phyloP scores from a whole-genome alignment of 352 stramenopile genomes.

The Phytophthora vignae region DNA sequence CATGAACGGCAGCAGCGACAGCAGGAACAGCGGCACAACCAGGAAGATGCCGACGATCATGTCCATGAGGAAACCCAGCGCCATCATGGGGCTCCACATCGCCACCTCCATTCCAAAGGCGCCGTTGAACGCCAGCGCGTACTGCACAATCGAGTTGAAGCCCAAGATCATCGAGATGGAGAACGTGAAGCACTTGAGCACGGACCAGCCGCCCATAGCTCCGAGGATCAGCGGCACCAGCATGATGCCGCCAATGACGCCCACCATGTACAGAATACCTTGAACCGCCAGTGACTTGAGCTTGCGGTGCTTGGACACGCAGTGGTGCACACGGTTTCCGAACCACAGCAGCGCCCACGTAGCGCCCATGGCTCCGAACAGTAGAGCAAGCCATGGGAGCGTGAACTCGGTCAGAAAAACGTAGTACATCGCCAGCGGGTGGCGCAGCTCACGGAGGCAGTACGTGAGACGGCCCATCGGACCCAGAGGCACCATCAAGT shows the following conservation, averaged over 20 bases:
- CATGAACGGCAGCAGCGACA: constrained; percentile 89
- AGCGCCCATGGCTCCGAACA: constrained; percentile 59
- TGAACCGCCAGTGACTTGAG: constrained; percentile 61
- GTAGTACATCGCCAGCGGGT: constrained; percentile 85
- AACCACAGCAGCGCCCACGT: constrained; percentile 67
- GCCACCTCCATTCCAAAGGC: constrained; percentile 67
- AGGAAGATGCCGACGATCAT: constrained; percentile 85
- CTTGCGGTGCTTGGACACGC: constrained; percentile 66
- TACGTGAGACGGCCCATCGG: constrained; percentile 81
- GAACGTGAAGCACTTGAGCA: constrained; percentile 75
- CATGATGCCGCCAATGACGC: constrained; percentile 66
- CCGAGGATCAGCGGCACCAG: constrained; percentile 67
- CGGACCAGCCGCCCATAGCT: constrained; percentile 59
- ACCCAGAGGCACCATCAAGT: constrained; percentile 74
- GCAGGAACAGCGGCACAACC: constrained; percentile 73
- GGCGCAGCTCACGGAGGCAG: constrained; percentile 77
- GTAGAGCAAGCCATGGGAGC: constrained; percentile 48
- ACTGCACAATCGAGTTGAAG: constrained; percentile 79
- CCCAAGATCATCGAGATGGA: constrained; percentile 73
- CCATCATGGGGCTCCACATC: constrained; percentile 71
- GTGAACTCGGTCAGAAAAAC: constrained; percentile 81
- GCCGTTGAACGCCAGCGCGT: constrained; percentile 73
- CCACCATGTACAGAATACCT: constrained; percentile 79
- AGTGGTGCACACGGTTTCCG: constrained; percentile 55
- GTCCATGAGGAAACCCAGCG: constrained; percentile 88